phyloP scores from a whole-genome alignment of 495 filamentous ascomycete genomes.

The Aspergillus asperescens region DNA sequence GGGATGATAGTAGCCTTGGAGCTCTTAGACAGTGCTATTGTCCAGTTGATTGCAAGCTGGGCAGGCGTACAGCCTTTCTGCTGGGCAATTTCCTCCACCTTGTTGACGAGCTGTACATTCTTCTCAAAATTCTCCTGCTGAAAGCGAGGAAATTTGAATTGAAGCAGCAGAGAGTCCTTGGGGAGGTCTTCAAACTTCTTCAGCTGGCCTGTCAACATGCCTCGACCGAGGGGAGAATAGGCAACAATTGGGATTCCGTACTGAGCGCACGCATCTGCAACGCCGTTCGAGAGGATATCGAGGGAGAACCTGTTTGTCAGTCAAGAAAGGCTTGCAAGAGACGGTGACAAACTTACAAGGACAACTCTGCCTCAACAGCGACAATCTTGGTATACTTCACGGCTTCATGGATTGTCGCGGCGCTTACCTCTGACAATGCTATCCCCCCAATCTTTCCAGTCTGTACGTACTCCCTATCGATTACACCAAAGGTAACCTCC shows the following conservation, averaged over 20 bases:
- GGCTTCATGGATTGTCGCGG: constrained; percentile 60
- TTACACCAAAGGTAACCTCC: constrained; percentile 41
- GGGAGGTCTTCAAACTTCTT: constrained; percentile 9
- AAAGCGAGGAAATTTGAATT: constrained; percentile 52
- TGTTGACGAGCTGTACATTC: constrained; percentile 59
- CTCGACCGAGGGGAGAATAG: constrained; percentile 46
- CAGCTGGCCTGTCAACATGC: constrained; percentile 45
- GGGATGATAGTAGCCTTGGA: constrained; percentile 60
- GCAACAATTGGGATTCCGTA: constrained; percentile 59
- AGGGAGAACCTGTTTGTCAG: constrained; percentile 24
- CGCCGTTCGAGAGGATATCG: constrained; percentile 60
- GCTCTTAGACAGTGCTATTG: constrained; percentile 38
- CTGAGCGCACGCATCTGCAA: constrained; percentile 58
- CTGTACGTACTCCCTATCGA: constrained; percentile 32
- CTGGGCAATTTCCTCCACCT: constrained; percentile 55
- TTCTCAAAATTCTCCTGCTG: constrained; percentile 56
- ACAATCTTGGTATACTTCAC: constrained; percentile 53
- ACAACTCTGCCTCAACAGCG: constrained; percentile 61
- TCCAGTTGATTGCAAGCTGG: constrained; percentile 69
- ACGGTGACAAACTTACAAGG: not conserved
- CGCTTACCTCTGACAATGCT: constrained; percentile 54
- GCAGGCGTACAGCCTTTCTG: constrained; percentile 59
- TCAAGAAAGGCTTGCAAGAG: not conserved
- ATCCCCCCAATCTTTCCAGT: constrained; percentile 55
- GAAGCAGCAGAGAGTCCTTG: not conserved